These are phyloP conservation scores for Urostyla sp. DNA, from an alignment of 73 alveolate species.

Conservation along the genomic window DNA sequence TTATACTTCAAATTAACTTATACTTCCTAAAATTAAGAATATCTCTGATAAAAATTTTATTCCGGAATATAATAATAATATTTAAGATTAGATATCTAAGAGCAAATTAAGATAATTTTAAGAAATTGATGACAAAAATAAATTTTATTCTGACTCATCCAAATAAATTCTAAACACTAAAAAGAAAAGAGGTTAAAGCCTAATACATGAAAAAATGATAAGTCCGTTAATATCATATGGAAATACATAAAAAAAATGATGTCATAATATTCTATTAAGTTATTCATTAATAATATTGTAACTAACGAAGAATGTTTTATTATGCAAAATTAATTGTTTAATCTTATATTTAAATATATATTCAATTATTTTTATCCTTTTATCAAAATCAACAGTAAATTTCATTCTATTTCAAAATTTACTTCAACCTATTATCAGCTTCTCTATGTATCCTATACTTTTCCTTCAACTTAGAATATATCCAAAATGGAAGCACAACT, in stretches of 20 bases:
- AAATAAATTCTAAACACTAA: background rate
- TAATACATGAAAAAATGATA: background rate
- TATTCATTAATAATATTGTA: background rate
- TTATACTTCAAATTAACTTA: too few species aligned
- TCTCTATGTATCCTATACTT: conserved; percentile 22
- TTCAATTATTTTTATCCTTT: conserved; percentile 9
- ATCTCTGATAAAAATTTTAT: too few species aligned
- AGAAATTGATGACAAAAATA: too few species aligned
- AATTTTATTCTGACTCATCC: too few species aligned
- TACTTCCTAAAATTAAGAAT: too few species aligned
- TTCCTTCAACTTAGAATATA: background rate
- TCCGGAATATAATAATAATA: too few species aligned
- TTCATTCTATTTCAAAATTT: too few species aligned
- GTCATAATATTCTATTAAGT: too few species aligned
- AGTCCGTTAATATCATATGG: background rate
- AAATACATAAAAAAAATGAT: too few species aligned
- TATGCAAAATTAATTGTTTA: background rate
- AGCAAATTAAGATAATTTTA: too few species aligned
- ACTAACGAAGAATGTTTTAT: background rate
- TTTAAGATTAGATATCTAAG: too few species aligned
- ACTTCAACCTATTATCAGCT: conserved; percentile 12
- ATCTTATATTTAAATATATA: background rate
- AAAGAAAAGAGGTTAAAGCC: background rate
- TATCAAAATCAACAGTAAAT: too few species aligned
- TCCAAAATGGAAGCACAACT: conserved; percentile 14